Evolutionary conservation across 768 basidiomycete genomes (phyloP), one percentile per base, ranked within the genome.

Genomic region (Cyclocybe aegerita): DNA sequence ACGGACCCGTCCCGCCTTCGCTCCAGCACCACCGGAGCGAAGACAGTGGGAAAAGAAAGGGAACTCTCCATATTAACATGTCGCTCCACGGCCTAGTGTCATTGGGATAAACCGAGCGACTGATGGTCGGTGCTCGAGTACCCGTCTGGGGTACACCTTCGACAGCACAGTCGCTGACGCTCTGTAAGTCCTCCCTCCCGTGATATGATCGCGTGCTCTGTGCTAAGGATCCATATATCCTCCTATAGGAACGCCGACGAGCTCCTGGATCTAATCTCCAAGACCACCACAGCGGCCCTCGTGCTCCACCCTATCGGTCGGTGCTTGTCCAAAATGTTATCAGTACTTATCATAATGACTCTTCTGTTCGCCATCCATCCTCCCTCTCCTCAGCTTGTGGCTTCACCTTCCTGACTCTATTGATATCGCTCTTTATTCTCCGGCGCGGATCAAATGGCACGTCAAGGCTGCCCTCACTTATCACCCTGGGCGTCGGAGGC

Each of bases 231-330:
- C 50, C 34, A 51, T 51, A 43, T 47, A 49, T 50, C 52, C 46
- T 15, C 31, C 15, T 46, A 39, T 49, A 77, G 74, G 40, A 59
- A 71, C 51, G 67, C 69, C 7, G 56, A 58, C 41, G 61, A 65
- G 14, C 57, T 75, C 36, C 66, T 71, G 44, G 66, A 76, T 52
- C 53, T 71, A 35, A 74, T 83, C 59, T 75, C 73, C 31, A 67
- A 68, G 30, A 64, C 70, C 33, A 65, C 75, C 35, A 81, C 79
- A 43, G 73, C 71, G 35, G 77, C 70, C 40, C 68, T 85, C 23
- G 78, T 79, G 49, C 65, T 83, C 49, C 80, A 83, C 59, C 81
- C 79, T 23, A 71, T 84, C 50, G 80, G 81, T 79, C 50, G 41
- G 37, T 53, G 40, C 46, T 52, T 46, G 36, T 23, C 51, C 46